These are phyloP conservation scores for Arachis hypogaea DNA, from an alignment of 306 rosid species.

Conservation along the genomic window DNA sequence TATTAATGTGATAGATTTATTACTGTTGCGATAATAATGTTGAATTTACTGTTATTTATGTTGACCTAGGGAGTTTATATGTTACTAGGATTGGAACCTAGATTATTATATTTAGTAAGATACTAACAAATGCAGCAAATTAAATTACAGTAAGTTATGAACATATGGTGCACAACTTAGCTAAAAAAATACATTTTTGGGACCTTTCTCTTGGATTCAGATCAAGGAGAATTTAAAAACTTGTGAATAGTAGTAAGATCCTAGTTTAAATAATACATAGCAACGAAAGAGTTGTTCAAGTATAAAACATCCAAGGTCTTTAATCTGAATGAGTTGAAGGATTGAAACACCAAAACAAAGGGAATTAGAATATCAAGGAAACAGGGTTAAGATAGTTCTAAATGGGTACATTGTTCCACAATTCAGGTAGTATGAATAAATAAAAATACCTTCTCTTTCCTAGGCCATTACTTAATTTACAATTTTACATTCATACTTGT, in stretches of 20 bases:
- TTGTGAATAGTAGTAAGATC: not conserved
- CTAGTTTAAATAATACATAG: not conserved
- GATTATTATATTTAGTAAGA: not conserved
- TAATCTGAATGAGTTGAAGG: constrained; percentile 14
- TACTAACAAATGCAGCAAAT: constrained; percentile 5
- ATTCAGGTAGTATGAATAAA: not conserved
- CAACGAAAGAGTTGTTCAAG: constrained; percentile 7
- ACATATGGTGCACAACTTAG: not conserved
- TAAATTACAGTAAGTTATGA: not conserved
- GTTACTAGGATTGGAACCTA: not conserved
- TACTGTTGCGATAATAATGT: too few relatives aligned
- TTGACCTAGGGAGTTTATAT: too few relatives aligned
- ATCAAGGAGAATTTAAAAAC: not conserved
- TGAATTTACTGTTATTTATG: too few relatives aligned
- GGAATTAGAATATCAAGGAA: not conserved
- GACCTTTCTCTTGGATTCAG: not conserved
- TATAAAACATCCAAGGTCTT: constrained; percentile 9
- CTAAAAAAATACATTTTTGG: not conserved
- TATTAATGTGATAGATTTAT: too few relatives aligned
- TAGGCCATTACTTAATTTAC: too few relatives aligned
- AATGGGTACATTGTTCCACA: not conserved
- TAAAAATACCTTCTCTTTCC: too few relatives aligned
- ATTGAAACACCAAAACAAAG: not conserved
- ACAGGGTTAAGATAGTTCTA: not conserved
- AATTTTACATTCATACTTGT: not conserved